phyloP scores from a whole-genome alignment of 2,329 filamentous ascomycete genomes.

The Cryphonectria naterciae region DNA sequence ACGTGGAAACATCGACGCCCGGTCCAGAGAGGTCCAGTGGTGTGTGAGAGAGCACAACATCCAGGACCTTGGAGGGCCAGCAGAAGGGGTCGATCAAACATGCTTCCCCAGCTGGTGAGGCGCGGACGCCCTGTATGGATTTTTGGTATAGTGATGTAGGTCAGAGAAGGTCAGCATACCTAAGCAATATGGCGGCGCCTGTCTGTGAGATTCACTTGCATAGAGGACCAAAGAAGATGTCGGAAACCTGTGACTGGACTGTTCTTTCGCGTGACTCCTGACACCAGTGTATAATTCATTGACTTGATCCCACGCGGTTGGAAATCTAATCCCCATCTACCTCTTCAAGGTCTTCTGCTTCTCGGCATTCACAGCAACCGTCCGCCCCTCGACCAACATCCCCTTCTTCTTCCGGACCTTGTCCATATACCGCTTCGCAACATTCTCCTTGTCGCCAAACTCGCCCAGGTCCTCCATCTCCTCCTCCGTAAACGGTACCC shows the following conservation, averaged over 20 bases:
- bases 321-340: constrained; percentile 37
- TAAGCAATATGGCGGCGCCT: no score
- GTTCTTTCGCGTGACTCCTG: neutral
- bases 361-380: constrained; percentile 83
- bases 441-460: constrained; percentile 90
- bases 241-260: neutral
- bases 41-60: neutral
- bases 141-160: neutral
- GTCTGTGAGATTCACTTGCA: neutral
- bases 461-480: constrained; percentile 96
- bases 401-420: constrained; percentile 85
- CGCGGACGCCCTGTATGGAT: neutral
- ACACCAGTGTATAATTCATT: neutral
- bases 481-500: constrained; percentile 96
- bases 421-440: constrained; percentile 96
- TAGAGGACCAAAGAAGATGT: neutral
- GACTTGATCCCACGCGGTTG: no score
- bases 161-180: no score
- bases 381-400: constrained; percentile 76
- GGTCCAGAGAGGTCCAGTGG: neutral
- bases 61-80: neutral
- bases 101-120: neutral
- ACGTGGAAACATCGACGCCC: constrained; percentile 1
- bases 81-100: neutral
- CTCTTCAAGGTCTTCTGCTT: constrained; percentile 79